phyloP scores from a whole-genome alignment of 176 grass and related monocot genomes.

The Alopecurus myosuroides region DNA sequence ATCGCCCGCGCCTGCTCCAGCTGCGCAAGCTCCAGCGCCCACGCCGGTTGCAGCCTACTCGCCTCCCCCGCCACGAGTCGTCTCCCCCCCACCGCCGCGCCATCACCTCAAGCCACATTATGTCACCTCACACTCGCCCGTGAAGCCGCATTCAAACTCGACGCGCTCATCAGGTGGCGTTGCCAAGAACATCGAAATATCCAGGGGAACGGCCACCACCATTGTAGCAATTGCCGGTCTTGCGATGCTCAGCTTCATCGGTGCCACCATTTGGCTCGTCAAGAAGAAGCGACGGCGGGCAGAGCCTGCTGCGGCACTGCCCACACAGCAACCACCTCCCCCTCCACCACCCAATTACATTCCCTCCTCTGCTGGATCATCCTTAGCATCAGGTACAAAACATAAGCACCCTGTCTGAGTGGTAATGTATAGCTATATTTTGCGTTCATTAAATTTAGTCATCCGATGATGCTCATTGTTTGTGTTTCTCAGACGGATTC shows the following conservation, averaged over 20 bases:
- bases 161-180: conserved; percentile 2
- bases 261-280: conserved; percentile 47
- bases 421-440: neutral
- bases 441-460: neutral
- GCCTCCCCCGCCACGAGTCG: conserved; percentile 28
- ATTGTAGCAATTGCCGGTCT: conserved; percentile 43
- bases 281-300: conserved; percentile 61
- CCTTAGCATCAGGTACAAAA: conserved; percentile 51
- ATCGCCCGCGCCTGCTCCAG: conserved; percentile 26
- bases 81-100: conserved; percentile 13
- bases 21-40: conserved; percentile 27
- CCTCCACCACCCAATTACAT: conserved; percentile 41
- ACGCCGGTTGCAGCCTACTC: conserved; percentile 1
- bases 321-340: conserved; percentile 37
- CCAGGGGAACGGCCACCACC: conserved; percentile 46
- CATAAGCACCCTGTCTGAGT: neutral
- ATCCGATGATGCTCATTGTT: conserved; percentile 17
- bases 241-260: conserved; percentile 41
- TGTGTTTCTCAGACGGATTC: conserved; percentile 38
- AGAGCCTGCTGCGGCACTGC: conserved; percentile 21
- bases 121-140: neutral
- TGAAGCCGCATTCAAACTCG: conserved; percentile 32
- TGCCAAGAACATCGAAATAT: conserved; percentile 53
- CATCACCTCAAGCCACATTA: conserved; percentile 32
- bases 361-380: conserved; percentile 43